These are phyloP conservation scores for Colletotrichum simmondsii DNA, from an alignment of 2,329 filamentous ascomycete species.

Conservation along the genomic window DNA sequence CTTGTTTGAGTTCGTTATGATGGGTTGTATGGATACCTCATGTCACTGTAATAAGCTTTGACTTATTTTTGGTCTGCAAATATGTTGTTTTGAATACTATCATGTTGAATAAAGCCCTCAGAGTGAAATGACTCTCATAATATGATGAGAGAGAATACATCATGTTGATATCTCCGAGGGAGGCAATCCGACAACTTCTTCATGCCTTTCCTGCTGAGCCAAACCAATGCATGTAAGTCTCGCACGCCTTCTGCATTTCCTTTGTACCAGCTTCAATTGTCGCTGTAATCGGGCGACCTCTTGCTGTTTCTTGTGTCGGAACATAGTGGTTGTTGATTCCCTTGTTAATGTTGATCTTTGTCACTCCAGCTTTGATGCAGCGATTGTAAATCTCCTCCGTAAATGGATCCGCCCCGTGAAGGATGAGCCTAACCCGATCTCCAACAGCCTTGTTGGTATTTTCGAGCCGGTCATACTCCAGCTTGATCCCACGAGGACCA, in stretches of 20 bases:
- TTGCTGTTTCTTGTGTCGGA: not conserved
- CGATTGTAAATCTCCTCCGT: slow-evolving; percentile 54
- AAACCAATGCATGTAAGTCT: slow-evolving; percentile 57
- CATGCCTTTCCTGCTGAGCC: slow-evolving; percentile 57
- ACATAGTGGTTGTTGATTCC: slow-evolving; percentile 56
- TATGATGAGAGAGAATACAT: not conserved
- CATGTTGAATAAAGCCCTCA: too few relatives aligned
- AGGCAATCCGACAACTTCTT: not conserved
- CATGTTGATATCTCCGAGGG: not conserved
- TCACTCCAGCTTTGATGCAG: slow-evolving; percentile 57
- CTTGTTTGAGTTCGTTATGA: too few relatives aligned
- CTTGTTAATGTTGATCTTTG: slow-evolving; percentile 64
- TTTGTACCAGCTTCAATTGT: slow-evolving; percentile 57
- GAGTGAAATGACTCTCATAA: too few relatives aligned
- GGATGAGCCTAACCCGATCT: slow-evolving; percentile 55
- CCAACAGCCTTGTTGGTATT: not conserved
- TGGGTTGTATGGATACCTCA: too few relatives aligned
- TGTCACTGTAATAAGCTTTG: too few relatives aligned
- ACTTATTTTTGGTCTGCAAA: too few relatives aligned
- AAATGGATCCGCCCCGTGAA: slow-evolving; percentile 62
- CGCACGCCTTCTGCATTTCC: slow-evolving; percentile 59
- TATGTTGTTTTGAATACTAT: too few relatives aligned
- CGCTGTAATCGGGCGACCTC: not conserved
- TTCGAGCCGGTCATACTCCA: slow-evolving; percentile 62
- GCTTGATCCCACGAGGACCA: slow-evolving; percentile 69